Conservation (phyloP, 1,284 basidiomycete species). For the Microbotryum saponariae region DNA sequence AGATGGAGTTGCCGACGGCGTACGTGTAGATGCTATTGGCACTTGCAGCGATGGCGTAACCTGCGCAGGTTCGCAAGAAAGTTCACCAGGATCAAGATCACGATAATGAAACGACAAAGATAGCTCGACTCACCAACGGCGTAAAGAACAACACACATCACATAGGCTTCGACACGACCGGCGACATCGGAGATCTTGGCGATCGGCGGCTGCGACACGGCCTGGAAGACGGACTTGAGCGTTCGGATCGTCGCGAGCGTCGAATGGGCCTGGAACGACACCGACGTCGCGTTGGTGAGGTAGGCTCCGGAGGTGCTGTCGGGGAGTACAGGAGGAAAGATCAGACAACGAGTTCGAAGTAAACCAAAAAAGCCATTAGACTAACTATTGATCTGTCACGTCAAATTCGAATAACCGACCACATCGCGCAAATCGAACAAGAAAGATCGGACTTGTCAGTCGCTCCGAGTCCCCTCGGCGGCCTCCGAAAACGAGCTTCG, state of each 20-base stretch:
- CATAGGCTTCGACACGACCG: constrained; percentile 40
- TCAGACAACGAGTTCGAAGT: no score
- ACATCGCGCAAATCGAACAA: no score
- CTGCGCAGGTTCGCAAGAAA: background rate
- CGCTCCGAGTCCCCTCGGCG: no score
- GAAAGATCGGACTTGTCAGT: no score
- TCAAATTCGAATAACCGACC: no score
- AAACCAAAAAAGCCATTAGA: no score
- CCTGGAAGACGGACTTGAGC: constrained; percentile 39
- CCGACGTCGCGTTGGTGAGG: constrained; percentile 37
- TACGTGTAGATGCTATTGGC: constrained; percentile 35
- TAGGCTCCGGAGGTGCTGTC: constrained; percentile 22
- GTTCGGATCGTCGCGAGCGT: constrained; percentile 39
- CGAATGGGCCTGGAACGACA: constrained; percentile 37
- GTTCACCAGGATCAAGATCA: no score
- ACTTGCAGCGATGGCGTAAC: constrained; percentile 38
- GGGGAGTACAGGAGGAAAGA: no score
- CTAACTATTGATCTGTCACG: no score
- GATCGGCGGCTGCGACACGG: constrained; percentile 37
- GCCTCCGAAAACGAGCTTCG: no score
- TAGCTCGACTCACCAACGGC: constrained; percentile 31
- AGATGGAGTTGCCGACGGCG: constrained; percentile 40
- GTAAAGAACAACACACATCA: constrained; percentile 39
- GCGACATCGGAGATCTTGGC: constrained; percentile 40
- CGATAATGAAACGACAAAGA: no score